Conservation (phyloP, 768 basidiomycete genomes). For the Hemileccinum impolitum region DNA sequence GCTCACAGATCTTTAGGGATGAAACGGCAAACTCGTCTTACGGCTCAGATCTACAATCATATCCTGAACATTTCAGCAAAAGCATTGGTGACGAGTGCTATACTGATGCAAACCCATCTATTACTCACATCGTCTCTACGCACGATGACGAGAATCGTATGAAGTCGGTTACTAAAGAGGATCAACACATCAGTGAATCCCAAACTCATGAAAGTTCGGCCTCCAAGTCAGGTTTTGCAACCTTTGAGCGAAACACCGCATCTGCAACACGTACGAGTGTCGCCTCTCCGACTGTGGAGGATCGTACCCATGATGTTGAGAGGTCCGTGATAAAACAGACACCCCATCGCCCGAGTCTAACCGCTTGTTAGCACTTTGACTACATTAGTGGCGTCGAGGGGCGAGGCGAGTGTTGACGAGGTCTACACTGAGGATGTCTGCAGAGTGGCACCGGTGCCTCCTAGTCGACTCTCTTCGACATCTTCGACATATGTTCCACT, state of each 20-base stretch:
- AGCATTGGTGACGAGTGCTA: neutral
- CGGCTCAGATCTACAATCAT: neutral
- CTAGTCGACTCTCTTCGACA: too few relatives aligned
- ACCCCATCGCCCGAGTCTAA: neutral
- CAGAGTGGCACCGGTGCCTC: neutral
- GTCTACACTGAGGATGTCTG: neutral
- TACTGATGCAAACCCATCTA: neutral
- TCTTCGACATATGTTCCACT: neutral
- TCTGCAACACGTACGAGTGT: neutral
- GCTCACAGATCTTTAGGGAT: constrained; percentile 4
- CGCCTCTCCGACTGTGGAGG: neutral
- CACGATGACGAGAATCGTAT: neutral
- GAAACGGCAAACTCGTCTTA: neutral
- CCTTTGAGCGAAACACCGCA: neutral
- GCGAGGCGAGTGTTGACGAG: neutral
- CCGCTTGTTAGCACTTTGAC: neutral
- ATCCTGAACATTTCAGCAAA: neutral
- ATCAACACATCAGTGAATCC: neutral
- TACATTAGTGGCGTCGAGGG: neutral
- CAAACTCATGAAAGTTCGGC: neutral
- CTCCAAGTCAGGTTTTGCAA: neutral
- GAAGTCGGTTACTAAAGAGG: neutral
- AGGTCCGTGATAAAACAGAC: constrained; percentile 2
- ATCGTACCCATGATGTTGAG: neutral
- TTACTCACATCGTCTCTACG: neutral